A percentile compares a stretch with the other conserved stretches of the same genome.
These are phyloP conservation scores for Domatiomyces globalis DNA, from an alignment of 2,329 filamentous ascomycete species.

Conservation along the genomic window DNA sequence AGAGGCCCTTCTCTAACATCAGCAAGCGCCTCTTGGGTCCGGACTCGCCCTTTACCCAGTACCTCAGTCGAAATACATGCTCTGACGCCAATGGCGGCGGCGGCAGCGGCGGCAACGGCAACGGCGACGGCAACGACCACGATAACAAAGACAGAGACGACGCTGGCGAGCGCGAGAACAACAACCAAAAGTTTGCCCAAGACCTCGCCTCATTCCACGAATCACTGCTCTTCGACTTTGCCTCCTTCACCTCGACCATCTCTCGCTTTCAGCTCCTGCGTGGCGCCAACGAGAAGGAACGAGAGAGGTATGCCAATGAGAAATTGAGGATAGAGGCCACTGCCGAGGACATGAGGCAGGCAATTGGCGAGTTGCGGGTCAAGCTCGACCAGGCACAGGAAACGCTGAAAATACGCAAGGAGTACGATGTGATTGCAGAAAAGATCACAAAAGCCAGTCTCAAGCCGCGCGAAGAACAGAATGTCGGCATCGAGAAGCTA, in stretches of 20 bases:
- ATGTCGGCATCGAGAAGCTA: slow-evolving; percentile 61
- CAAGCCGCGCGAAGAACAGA: slow-evolving; percentile 71
- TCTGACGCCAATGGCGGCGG: slow-evolving; percentile 38
- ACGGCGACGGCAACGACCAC: background rate
- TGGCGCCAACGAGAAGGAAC: slow-evolving; percentile 68
- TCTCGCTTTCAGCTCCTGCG: slow-evolving; percentile 77
- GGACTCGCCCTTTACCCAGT: slow-evolving; percentile 43
- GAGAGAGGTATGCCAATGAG: slow-evolving; percentile 67
- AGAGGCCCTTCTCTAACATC: slow-evolving; percentile 80
- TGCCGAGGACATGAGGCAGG: slow-evolving; percentile 62
- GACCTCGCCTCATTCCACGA: slow-evolving; percentile 59
- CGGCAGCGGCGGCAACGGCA: slow-evolving; percentile 28
- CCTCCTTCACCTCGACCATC: slow-evolving; percentile 65
- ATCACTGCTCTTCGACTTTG: slow-evolving; percentile 76
- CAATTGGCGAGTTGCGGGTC: slow-evolving; percentile 56
- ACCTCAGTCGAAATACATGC: slow-evolving; percentile 39
- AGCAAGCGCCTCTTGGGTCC: slow-evolving; percentile 64
- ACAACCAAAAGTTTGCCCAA: slow-evolving; percentile 11
- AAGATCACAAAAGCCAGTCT: slow-evolving; percentile 74
- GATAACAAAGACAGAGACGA: background rate
- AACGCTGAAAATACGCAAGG: slow-evolving; percentile 63
- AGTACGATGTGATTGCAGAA: slow-evolving; percentile 76
- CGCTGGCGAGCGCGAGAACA: slow-evolving; percentile 29
- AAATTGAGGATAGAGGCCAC: slow-evolving; percentile 66
- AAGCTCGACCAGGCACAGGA: slow-evolving; percentile 64